Conservation (phyloP, 2,329 filamentous ascomycete species). For the Plenodomus tracheiphilus region DNA sequence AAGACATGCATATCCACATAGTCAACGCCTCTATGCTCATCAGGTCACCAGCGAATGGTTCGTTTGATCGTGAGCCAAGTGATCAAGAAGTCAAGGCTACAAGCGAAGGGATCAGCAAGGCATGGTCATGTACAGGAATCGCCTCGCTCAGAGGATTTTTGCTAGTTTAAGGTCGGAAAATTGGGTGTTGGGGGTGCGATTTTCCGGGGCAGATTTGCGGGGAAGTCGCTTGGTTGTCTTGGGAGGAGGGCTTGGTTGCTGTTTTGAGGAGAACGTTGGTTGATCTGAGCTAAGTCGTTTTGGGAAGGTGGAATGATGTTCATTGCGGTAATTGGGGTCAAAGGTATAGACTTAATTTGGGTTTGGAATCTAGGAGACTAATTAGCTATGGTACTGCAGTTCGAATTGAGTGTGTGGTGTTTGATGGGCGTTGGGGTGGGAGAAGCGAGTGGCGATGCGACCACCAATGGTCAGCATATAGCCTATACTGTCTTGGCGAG, state of each 20-base stretch:
- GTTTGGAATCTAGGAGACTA: neutral
- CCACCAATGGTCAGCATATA: neutral
- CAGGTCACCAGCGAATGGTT: neutral
- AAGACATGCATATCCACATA: conserved; percentile 3
- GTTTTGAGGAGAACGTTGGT: neutral
- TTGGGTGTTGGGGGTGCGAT: neutral
- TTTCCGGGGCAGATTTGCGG: conserved; percentile 16
- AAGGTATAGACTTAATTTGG: too few species aligned
- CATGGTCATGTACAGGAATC: too few species aligned
- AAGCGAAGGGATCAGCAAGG: neutral
- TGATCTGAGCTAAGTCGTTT: neutral
- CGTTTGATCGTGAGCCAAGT: conserved; percentile 1
- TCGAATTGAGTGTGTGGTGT: neutral
- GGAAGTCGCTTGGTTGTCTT: conserved; percentile 20
- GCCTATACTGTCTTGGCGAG: neutral
- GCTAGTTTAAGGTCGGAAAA: neutral
- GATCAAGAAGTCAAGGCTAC: neutral
- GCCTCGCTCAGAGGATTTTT: too few species aligned
- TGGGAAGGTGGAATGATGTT: neutral
- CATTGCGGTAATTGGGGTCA: neutral
- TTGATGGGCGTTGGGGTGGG: neutral
- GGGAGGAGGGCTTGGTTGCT: conserved; percentile 9
- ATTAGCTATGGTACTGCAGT: neutral
- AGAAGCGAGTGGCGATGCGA: neutral
- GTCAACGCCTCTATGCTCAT: neutral